Percentiles rank a stretch among this genome's conserved stretches.
These are phyloP conservation scores for Starmerella vitae DNA, from an alignment of 805 yeast species.

Conservation along the genomic window DNA sequence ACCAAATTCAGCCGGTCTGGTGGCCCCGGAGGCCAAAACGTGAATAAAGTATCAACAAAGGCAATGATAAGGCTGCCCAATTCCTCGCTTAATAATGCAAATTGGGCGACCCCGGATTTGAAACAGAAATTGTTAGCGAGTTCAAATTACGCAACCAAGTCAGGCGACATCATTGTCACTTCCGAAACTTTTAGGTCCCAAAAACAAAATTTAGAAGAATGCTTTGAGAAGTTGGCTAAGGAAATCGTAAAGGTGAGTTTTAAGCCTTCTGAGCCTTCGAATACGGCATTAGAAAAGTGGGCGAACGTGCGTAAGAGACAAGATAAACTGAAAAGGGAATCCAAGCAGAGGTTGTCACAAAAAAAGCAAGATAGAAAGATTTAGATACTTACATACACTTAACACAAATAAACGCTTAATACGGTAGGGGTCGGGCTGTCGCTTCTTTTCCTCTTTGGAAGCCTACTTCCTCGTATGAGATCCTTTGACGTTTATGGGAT, in stretches of 20 bases:
- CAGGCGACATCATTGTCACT: slow-evolving; percentile 44
- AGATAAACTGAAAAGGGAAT: slow-evolving; percentile 28
- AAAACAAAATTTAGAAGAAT: slow-evolving; percentile 41
- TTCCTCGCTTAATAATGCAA: slow-evolving; percentile 33
- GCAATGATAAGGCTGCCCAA: slow-evolving; percentile 43
- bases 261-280: slow-evolving; percentile 38
- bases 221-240: slow-evolving; percentile 44
- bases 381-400: too few species aligned
- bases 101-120: slow-evolving; percentile 50
- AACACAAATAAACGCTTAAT: not conserved
- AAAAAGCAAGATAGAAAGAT: slow-evolving; percentile 30
- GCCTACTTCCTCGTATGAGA: not conserved
- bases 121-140: slow-evolving; percentile 29
- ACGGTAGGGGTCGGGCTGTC: not conserved
- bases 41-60: slow-evolving; percentile 53
- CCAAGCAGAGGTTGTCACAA: slow-evolving; percentile 29
- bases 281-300: slow-evolving; percentile 42
- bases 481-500: not conserved
- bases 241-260: slow-evolving; percentile 38
- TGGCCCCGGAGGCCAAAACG: slow-evolving; percentile 85
- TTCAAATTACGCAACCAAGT: slow-evolving; percentile 43
- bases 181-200: slow-evolving; percentile 49
- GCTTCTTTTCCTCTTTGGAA: not conserved
- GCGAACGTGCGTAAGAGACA: slow-evolving; percentile 25
- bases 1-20: slow-evolving; percentile 45